Base-by-base conservation (phyloP, 1,284 basidiomycete species). In the Pyrrhoderma lamaoense region DNA sequence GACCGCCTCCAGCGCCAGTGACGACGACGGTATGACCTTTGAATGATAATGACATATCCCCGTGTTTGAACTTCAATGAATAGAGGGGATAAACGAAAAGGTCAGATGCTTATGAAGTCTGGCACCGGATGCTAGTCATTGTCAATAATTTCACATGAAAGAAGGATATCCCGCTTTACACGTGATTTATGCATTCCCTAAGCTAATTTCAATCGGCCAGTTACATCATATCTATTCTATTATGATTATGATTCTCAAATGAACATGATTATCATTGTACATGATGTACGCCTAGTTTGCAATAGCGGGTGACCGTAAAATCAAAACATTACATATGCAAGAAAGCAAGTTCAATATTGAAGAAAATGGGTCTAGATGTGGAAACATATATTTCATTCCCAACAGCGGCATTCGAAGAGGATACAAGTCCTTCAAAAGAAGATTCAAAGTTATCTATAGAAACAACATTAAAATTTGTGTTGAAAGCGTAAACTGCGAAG, bases 1-100 rank as follows among this genome's bases (percentile, higher is more conserved):
- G 78, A 35, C 96, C 95, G 57, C 93, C 92, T 31, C 96, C 96
- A 50, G 93, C 94, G 52, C 96, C 96, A 45, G 96, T 99, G 58
- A 99, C 74, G 60, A 99, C 79, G 58, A 94, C 90, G 36, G 92
- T 93, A 56, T 96, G 90, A 59, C 86, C 88, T 70, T 92, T 88
- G 79, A 95, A 97, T 4, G 83, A 85, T 21, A 89, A 31, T 35
- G 51, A 43, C 45, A 47, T 47, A 40, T 16, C 8, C 38, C n/a
- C n/a, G 38, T 5, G 5, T 8, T 40, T 18, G 38, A n/a, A n/a
- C n/a, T n/a, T n/a, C n/a, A 40, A 22, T 40, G n/a, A 40, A 7
- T 18, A 14, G 14, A 40, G 38, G 38, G 21, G 38, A n/a, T 4
- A 14, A 5, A 22, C n/a, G 38, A 40, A 11, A 11, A 31, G 27